These are phyloP conservation scores for Terfezia boudieri DNA, from an alignment of 495 filamentous ascomycete species.

Conservation along the genomic window DNA sequence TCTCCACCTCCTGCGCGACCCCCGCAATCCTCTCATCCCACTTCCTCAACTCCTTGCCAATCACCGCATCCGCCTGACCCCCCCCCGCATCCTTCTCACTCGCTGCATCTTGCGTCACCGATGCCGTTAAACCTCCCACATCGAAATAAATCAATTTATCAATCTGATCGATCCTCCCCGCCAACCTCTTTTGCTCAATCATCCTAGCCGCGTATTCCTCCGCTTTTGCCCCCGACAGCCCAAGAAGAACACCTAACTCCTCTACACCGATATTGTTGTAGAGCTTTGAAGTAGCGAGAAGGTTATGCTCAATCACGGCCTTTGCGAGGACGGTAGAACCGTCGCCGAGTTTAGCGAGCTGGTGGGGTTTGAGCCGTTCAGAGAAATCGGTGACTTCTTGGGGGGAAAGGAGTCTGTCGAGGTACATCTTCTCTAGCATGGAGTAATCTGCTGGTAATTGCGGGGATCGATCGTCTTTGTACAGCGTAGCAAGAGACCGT, in stretches of 20 bases:
- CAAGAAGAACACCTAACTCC: conserved; percentile 53
- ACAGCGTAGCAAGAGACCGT: conserved; percentile 53
- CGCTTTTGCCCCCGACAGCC: conserved; percentile 55
- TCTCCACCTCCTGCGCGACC: conserved; percentile 71
- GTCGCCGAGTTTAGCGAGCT: conserved; percentile 69
- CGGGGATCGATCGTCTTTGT: conserved; percentile 75
- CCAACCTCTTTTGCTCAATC: conserved; percentile 79
- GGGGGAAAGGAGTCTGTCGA: conserved; percentile 60
- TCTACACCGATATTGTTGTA: conserved; percentile 77
- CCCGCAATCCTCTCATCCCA: conserved; percentile 81
- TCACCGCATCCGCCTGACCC: conserved; percentile 33
- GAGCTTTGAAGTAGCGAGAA: conserved; percentile 61
- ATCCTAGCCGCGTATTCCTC: conserved; percentile 83
- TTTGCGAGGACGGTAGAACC: conserved; percentile 84
- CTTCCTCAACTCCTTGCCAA: conserved; percentile 46
- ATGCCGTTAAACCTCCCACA: conserved; percentile 4
- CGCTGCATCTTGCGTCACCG: conserved; percentile 29
- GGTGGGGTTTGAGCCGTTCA: conserved; percentile 56
- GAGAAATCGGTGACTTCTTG: conserved; percentile 74
- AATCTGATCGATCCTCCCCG: conserved; percentile 85
- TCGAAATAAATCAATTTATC: conserved; percentile 63
- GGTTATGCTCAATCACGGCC: conserved; percentile 88
- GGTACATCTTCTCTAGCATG: conserved; percentile 94
- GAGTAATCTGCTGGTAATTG: conserved; percentile 49
- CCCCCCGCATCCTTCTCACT: conserved; percentile 2